A percentile compares a stretch with the other conserved stretches of the same genome.
Conservation (phyloP, 2,329 filamentous ascomycete genomes). For the Fusarium concolor region DNA sequence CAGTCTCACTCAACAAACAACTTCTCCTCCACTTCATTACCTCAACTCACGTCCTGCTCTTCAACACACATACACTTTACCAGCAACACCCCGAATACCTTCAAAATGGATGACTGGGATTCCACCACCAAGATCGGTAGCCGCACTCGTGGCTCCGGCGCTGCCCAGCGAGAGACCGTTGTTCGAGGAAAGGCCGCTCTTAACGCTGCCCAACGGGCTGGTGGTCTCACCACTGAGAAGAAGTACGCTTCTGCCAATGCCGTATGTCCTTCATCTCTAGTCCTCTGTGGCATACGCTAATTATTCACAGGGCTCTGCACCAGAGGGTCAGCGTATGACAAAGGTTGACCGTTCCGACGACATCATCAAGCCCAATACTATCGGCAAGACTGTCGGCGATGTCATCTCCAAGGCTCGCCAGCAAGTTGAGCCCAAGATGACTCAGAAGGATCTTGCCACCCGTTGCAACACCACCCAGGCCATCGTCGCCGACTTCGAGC, state of each 20-base stretch:
- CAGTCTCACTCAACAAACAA: slow-evolving; percentile 31
- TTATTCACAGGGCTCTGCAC: slow-evolving; percentile 42
- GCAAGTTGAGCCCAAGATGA: slow-evolving; percentile 92
- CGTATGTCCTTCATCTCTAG: slow-evolving; percentile 42
- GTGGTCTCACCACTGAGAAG: slow-evolving; percentile 88
- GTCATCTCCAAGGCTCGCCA: slow-evolving; percentile 84
- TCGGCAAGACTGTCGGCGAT: slow-evolving; percentile 83
- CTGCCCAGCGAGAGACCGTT: slow-evolving; percentile 81
- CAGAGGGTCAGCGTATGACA: slow-evolving; percentile 92
- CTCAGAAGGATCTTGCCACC: slow-evolving; percentile 87
- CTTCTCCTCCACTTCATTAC: background rate
- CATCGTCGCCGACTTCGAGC: slow-evolving; percentile 87
- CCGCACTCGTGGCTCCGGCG: slow-evolving; percentile 78
- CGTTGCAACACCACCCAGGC: slow-evolving; percentile 89
- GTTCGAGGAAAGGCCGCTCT: slow-evolving; percentile 84
- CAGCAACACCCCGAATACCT: slow-evolving; percentile 57
- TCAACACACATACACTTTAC: slow-evolving; percentile 5
- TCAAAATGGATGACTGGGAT: slow-evolving; percentile 81
- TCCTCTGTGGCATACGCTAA: slow-evolving; percentile 25
- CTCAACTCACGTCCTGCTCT: background rate
- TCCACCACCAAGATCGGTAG: slow-evolving; percentile 91
- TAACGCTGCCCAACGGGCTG: slow-evolving; percentile 88
- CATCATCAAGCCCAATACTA: slow-evolving; percentile 95
- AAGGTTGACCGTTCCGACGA: slow-evolving; percentile 98
- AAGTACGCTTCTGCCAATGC: slow-evolving; percentile 83